Conservation (phyloP, 441 rosid genomes). For the Dalechampia spathulata region DNA sequence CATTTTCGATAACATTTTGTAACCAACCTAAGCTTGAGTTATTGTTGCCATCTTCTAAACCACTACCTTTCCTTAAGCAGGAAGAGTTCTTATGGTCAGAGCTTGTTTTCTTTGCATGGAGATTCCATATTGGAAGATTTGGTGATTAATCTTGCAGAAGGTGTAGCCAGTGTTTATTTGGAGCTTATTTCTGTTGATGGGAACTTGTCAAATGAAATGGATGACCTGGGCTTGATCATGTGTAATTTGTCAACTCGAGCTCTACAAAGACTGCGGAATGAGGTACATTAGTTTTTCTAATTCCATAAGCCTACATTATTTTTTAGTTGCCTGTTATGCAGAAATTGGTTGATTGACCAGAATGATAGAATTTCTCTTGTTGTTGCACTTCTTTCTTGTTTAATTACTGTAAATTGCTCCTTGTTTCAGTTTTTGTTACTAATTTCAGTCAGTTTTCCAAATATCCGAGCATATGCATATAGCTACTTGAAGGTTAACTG, state of each 20-base stretch:
- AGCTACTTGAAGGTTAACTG: too few species aligned
- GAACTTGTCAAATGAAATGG: constrained; percentile 53
- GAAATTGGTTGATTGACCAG: neutral
- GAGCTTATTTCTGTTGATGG: constrained; percentile 93
- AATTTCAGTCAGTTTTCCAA: too few species aligned
- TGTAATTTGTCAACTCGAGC: constrained; percentile 82
- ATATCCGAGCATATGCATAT: too few species aligned
- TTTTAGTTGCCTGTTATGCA: neutral
- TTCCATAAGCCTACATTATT: neutral
- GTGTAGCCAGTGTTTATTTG: constrained; percentile 66
- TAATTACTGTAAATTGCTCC: neutral
- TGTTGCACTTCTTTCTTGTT: neutral
- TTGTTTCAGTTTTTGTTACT: too few species aligned
- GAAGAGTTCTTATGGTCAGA: constrained; percentile 45
- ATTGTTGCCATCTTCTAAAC: constrained; percentile 2
- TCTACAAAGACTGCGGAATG: constrained; percentile 80
- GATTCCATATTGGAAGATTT: constrained; percentile 79
- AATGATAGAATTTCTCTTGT: neutral
- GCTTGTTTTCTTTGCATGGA: constrained; percentile 52
- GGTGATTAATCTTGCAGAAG: constrained; percentile 78
- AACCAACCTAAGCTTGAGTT: neutral
- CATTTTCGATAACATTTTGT: neutral
- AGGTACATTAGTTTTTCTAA: constrained; percentile 36
- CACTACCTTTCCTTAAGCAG: constrained; percentile 28
- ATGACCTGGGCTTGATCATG: constrained; percentile 42